These are phyloP conservation scores for Westerdykella sp. DNA, from an alignment of 2,329 filamentous ascomycete species.

Conservation along the genomic window DNA sequence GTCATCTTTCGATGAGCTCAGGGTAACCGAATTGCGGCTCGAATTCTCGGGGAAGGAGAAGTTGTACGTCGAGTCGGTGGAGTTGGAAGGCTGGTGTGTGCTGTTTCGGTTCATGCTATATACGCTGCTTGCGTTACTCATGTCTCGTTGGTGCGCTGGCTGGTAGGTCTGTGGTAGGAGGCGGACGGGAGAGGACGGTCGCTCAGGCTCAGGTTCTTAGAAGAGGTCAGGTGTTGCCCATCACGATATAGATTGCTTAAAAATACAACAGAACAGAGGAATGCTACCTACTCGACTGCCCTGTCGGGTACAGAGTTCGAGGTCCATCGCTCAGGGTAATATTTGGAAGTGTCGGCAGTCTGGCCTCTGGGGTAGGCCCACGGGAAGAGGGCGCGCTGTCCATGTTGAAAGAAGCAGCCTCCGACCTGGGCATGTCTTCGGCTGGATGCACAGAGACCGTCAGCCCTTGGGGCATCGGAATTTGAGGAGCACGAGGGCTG, in stretches of 20 bases:
- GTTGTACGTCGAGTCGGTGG: slow-evolving; percentile 12
- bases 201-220: slow-evolving; percentile 15
- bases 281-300: slow-evolving; percentile 30
- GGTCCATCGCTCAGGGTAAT: slow-evolving; percentile 16
- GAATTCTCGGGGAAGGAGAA: slow-evolving; percentile 15
- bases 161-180: slow-evolving; percentile 17
- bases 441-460: slow-evolving; percentile 19
- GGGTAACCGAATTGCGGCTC: slow-evolving; percentile 14
- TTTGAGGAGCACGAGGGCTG: slow-evolving; percentile 16
- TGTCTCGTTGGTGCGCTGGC: slow-evolving; percentile 22
- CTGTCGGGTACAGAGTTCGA: slow-evolving; percentile 15
- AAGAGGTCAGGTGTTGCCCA: slow-evolving; percentile 22
- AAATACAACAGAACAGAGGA: slow-evolving; percentile 21
- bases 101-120: slow-evolving; percentile 26
- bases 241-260: slow-evolving; percentile 19
- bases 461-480: slow-evolving; percentile 22
- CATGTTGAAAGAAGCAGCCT: slow-evolving; percentile 26
- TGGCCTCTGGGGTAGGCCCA: slow-evolving; percentile 18
- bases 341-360: slow-evolving; percentile 21
- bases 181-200: slow-evolving; percentile 11
- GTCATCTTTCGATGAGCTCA: slow-evolving; percentile 9
- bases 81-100: slow-evolving; percentile 15
- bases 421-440: slow-evolving; percentile 17
- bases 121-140: slow-evolving; percentile 29
- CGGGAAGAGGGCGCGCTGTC: slow-evolving; percentile 19